These are phyloP conservation scores for Boletus sensibilis DNA, from an alignment of 768 basidiomycete genomes.

Conservation along the genomic window DNA sequence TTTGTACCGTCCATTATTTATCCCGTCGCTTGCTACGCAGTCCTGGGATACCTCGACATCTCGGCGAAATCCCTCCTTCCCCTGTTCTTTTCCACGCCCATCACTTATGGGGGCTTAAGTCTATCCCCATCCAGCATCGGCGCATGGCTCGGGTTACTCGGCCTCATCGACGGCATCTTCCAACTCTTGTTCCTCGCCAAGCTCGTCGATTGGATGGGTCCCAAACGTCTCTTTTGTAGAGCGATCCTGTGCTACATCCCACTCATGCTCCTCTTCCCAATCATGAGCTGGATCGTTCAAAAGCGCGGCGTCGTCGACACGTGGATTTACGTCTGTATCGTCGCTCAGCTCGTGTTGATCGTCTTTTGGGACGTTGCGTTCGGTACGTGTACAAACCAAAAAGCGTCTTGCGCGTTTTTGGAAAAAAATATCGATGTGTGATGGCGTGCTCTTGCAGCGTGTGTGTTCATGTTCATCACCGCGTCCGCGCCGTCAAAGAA, in stretches of 20 bases:
- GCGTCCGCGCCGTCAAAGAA: conserved; percentile 55
- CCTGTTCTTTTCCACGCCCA: conserved; percentile 40
- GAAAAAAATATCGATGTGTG: background rate
- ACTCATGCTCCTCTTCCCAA: conserved; percentile 30
- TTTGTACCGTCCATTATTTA: conserved; percentile 33
- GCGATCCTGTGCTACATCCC: conserved; percentile 24
- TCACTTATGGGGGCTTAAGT: conserved; percentile 39
- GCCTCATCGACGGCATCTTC: conserved; percentile 37
- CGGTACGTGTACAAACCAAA: conserved; percentile 43
- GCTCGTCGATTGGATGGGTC: conserved; percentile 36
- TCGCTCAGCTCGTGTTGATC: conserved; percentile 45
- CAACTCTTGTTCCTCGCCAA: conserved; percentile 41
- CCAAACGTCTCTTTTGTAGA: conserved; percentile 31
- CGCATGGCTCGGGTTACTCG: conserved; percentile 35
- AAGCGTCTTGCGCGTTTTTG: background rate
- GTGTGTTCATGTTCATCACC: conserved; percentile 65
- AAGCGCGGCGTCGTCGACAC: conserved; percentile 46
- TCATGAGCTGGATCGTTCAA: conserved; percentile 38
- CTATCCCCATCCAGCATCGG: conserved; percentile 40
- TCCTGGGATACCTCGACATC: conserved; percentile 39
- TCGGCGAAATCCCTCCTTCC: conserved; percentile 38
- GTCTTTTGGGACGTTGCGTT: conserved; percentile 54
- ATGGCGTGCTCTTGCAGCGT: conserved; percentile 40
- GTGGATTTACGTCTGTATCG: conserved; percentile 47
- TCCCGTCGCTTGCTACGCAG: conserved; percentile 35